Evolutionary conservation across 148 eudicot species (phyloP), one percentile per base, ranked within the genome.

Genomic region (Nepenthes mirabilis): DNA sequence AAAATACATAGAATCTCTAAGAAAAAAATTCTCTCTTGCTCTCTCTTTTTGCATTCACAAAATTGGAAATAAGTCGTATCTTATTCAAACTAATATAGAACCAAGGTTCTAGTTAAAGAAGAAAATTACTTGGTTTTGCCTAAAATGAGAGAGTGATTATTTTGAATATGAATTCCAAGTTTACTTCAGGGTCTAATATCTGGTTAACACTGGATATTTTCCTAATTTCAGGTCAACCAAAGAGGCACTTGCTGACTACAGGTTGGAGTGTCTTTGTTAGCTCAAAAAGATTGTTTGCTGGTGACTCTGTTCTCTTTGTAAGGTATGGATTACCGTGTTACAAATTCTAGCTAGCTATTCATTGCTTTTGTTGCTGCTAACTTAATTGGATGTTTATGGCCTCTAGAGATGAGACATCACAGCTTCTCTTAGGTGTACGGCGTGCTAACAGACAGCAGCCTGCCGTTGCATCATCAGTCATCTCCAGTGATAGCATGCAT

Each of bases 401-500:
- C 61, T 75, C 74, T 61, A 91, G 98, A 78, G 98, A 91, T 74
- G 98, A 91, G 59, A 88, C 85, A 74, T 88, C 95, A 49, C 98
- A 91, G 54, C 83, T 91, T 77, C 88, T 91, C 49, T 72, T 91
- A 77, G 98, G 98, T 52, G 81, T 86, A 69, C 68, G 82, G 64
- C 84, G 91, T 50, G 86, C 95, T 36, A 91, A 83, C 69, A 78
- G 94, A 73, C 98, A 88, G 77, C 98, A 91, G 69, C 88, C 96
- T 11, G 83, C 98, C 47, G 86, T 91, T 63, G 88, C 96, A 47
- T 91, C 98, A 32, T 91, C 98, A 57, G 98, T 91, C 70, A 91
- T 91, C 75, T 88, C 98, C 13, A 88, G 98, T 77, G 98, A 91
- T 64, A 91, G 98, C 81, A 88, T 91, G 98, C 98, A 91, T 68